Evolutionary conservation across 2,329 filamentous ascomycete species (phyloP).

Genomic region (Fusarium praegraminearum): DNA sequence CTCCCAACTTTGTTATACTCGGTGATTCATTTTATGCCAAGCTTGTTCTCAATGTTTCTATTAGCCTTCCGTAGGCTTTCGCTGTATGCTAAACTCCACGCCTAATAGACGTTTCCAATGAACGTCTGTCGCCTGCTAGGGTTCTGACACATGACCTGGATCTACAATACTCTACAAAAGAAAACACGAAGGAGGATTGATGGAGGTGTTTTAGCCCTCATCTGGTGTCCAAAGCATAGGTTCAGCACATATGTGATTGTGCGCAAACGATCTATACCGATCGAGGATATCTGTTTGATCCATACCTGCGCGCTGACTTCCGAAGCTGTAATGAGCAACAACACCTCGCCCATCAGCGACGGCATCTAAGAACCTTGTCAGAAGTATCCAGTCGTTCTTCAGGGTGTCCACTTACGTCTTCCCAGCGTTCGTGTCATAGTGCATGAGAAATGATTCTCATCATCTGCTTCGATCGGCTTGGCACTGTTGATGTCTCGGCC

Average conservation of each 20-base stretch:
- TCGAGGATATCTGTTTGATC: constrained; percentile 66
- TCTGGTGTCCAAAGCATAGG: constrained; percentile 50
- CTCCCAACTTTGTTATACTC: neutral
- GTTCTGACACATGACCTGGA: neutral
- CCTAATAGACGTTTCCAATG: neutral
- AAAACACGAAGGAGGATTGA: neutral
- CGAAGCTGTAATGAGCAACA: constrained; percentile 66
- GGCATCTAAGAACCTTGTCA: constrained; percentile 50
- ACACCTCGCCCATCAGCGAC: constrained; percentile 66
- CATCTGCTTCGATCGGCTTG: constrained; percentile 58
- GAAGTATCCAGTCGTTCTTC: neutral
- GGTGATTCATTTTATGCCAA: neutral
- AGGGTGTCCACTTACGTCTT: constrained; percentile 45
- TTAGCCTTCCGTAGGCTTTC: neutral
- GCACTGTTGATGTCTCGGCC: constrained; percentile 63
- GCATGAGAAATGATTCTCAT: constrained; percentile 60
- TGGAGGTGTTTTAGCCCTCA: constrained; percentile 13
- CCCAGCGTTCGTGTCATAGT: constrained; percentile 55
- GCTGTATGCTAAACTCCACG: neutral
- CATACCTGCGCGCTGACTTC: constrained; percentile 54
- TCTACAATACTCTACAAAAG: constrained; percentile 1
- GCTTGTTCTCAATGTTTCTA: neutral
- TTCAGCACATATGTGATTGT: constrained; percentile 61
- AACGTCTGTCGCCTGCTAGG: neutral
- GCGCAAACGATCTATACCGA: constrained; percentile 65